Evolutionary conservation across 1,139 yeast species (phyloP).

Genomic region (Kodamaea suecica): DNA sequence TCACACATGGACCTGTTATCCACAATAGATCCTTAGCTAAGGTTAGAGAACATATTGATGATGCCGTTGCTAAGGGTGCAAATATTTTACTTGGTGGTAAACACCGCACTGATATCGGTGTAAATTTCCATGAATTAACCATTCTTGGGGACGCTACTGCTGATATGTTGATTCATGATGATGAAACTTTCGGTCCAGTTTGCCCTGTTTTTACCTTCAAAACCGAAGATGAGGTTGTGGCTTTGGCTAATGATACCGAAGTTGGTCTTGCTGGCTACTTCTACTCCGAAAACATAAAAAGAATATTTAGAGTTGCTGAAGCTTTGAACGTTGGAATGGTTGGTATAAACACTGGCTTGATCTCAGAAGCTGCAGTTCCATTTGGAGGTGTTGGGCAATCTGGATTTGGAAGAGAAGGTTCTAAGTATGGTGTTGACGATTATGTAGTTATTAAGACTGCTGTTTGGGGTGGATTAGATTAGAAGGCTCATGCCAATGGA

Average conservation of each 20-base stretch:
- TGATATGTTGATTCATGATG: slow-evolving; percentile 39
- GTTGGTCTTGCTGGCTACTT: slow-evolving; percentile 47
- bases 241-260: slow-evolving; percentile 38
- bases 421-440: slow-evolving; percentile 45
- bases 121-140: slow-evolving; percentile 39
- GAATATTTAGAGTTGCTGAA: slow-evolving; percentile 52
- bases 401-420: slow-evolving; percentile 53
- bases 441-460: slow-evolving; percentile 41
- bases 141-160: slow-evolving; percentile 38
- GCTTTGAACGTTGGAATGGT: slow-evolving; percentile 47
- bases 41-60: slow-evolving; percentile 39
- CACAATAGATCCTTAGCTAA: slow-evolving; percentile 39
- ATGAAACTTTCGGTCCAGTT: slow-evolving; percentile 50
- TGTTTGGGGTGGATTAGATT: slow-evolving; percentile 33
- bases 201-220: slow-evolving; percentile 42
- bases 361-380: slow-evolving; percentile 48
- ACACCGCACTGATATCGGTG: slow-evolving; percentile 37
- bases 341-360: slow-evolving; percentile 44
- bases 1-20: slow-evolving; percentile 46
- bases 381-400: slow-evolving; percentile 51
- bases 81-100: slow-evolving; percentile 41
- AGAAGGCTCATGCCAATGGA: neutral
- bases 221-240: slow-evolving; percentile 38
- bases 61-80: slow-evolving; percentile 44
- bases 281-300: slow-evolving; percentile 45